Evolutionary conservation across 2,329 filamentous ascomycete genomes (phyloP).

Genomic region (Claviceps africana): DNA sequence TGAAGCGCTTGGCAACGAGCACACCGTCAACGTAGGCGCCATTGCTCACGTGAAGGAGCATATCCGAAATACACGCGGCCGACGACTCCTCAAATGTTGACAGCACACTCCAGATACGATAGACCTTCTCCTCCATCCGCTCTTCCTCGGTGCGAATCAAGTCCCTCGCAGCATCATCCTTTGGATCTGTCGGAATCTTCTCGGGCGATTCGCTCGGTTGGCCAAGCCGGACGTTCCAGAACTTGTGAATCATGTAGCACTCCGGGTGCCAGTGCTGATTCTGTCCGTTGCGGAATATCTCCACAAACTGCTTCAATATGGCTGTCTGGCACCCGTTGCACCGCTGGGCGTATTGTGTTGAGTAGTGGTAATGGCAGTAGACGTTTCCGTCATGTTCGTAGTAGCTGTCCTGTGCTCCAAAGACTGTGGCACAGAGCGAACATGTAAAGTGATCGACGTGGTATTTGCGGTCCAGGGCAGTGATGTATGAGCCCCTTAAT

Average conservation of each 20-base stretch:
- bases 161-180: conserved; percentile 51
- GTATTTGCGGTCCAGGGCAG: conserved; percentile 92
- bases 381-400: conserved; percentile 95
- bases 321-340: conserved; percentile 96
- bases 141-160: conserved; percentile 76
- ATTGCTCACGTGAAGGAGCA: conserved; percentile 97
- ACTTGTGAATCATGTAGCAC: conserved; percentile 99
- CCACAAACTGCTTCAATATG: conserved; percentile 96
- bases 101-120: conserved; percentile 93
- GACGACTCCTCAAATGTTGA: conserved; percentile 97
- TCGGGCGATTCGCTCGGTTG: conserved; percentile 40
- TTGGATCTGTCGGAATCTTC: conserved; percentile 24
- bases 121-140: conserved; percentile 93
- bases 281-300: conserved; percentile 94
- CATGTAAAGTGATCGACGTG: conserved; percentile 99
- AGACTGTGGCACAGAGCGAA: conserved; percentile 92
- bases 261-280: conserved; percentile 99
- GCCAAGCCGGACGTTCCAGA: conserved; percentile 90
- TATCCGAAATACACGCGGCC: conserved; percentile 95
- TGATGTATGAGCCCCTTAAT: conserved; percentile 92
- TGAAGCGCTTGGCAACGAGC: conserved; percentile 88
- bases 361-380: conserved; percentile 98
- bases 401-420: conserved; percentile 95
- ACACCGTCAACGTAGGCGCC: conserved; percentile 92
- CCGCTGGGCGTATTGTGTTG: conserved; percentile 86